These are phyloP conservation scores for Saccharomycopsis guyanensis DNA, from an alignment of 805 yeast species.

Conservation along the genomic window DNA sequence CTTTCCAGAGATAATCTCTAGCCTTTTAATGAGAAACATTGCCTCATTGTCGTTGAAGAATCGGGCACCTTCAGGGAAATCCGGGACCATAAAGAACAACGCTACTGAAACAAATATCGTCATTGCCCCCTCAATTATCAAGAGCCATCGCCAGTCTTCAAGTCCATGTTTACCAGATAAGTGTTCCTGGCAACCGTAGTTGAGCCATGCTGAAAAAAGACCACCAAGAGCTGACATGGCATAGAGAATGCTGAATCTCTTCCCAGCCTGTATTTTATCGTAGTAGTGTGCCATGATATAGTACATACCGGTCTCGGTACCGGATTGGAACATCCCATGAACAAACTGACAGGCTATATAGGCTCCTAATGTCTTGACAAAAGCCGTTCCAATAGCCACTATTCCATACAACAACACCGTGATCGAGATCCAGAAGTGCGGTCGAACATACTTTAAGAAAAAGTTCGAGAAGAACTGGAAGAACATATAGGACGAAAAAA, in stretches of 20 bases:
- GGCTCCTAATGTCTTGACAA: constrained; percentile 47
- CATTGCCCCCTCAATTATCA: constrained; percentile 39
- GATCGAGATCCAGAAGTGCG: constrained; percentile 54
- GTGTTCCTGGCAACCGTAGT: constrained; percentile 46
- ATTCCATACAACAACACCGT: constrained; percentile 57
- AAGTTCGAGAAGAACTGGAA: constrained; percentile 57
- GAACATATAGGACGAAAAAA: constrained; percentile 59
- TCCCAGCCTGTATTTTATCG: constrained; percentile 55
- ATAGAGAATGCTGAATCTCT: constrained; percentile 56
- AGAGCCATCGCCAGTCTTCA: constrained; percentile 44
- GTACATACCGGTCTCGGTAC: constrained; percentile 70
- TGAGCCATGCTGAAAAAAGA: constrained; percentile 67
- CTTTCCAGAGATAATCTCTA: constrained; percentile 20
- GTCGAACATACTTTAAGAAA: constrained; percentile 47
- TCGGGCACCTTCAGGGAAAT: constrained; percentile 40
- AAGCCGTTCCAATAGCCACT: constrained; percentile 58
- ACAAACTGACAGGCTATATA: constrained; percentile 55
- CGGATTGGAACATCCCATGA: constrained; percentile 61
- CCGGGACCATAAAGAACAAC: constrained; percentile 37
- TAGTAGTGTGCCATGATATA: constrained; percentile 49
- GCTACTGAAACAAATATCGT: constrained; percentile 27
- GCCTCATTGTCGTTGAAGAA: constrained; percentile 39
- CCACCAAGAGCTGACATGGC: constrained; percentile 70
- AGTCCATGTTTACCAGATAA: constrained; percentile 42
- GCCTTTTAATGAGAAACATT: constrained; percentile 20